Conservation (phyloP, 345 rosid species). For the Salix viminalis region DNA sequence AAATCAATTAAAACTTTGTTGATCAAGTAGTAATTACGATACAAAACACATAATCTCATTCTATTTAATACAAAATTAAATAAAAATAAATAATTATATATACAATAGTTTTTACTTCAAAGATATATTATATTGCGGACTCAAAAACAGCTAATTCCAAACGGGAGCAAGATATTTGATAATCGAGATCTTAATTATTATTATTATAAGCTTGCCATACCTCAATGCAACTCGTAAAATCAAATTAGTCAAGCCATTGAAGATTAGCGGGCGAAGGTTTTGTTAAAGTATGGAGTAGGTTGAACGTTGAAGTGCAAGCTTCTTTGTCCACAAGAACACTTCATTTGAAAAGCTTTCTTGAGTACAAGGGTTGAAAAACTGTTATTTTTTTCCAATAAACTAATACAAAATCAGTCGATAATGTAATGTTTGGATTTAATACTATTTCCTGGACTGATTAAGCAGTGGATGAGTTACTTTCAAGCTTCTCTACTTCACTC, state of each 20-base stretch:
- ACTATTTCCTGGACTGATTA: background rate
- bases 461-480: background rate
- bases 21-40: too few species aligned
- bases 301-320: slow-evolving; percentile 18
- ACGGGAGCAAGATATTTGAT: background rate
- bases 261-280: background rate
- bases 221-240: background rate
- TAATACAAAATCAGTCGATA: background rate
- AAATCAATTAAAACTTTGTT: too few species aligned
- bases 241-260: background rate
- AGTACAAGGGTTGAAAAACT: slow-evolving; percentile 13
- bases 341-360: slow-evolving; percentile 4
- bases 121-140: too few species aligned
- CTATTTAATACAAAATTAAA: too few species aligned
- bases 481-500: background rate
- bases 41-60: too few species aligned
- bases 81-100: too few species aligned
- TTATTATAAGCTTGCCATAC: too few species aligned
- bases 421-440: background rate
- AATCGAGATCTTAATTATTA: background rate
- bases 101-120: too few species aligned
- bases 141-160: too few species aligned
- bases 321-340: slow-evolving; percentile 22
- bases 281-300: background rate
- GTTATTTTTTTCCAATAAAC: background rate